phyloP scores from a whole-genome alignment of 257 asterid species.

The Przewalskia tangutica region DNA sequence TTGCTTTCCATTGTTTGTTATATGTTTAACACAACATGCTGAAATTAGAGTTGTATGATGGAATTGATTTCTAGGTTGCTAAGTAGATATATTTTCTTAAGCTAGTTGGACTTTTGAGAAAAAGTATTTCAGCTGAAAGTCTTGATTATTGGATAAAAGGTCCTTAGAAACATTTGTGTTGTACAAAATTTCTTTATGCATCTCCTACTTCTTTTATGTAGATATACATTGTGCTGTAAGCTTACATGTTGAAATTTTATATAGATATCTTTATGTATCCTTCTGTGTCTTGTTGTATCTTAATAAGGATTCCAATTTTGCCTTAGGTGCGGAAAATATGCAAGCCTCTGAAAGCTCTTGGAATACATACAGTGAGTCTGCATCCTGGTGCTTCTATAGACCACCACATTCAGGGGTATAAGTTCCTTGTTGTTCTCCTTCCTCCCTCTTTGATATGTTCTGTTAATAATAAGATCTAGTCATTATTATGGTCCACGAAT shows the following conservation, averaged over 20 bases:
- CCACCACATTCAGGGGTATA: constrained; percentile 72
- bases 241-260: not conserved
- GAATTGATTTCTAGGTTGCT: not conserved
- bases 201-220: not conserved
- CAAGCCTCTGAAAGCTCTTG: constrained; percentile 49
- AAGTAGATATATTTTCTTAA: not conserved
- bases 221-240: not conserved
- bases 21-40: not conserved
- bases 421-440: not conserved
- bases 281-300: not conserved
- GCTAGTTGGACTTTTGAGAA: not conserved
- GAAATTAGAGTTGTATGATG: not conserved
- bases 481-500: not conserved
- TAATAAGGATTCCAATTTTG: constrained; percentile 5
- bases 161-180: not conserved
- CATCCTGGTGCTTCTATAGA: constrained; percentile 79
- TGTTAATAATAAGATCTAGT: not conserved
- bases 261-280: not conserved
- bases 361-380: constrained; percentile 63
- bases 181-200: not conserved
- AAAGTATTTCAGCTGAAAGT: not conserved
- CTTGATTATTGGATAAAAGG: not conserved
- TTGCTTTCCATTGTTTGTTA: not conserved
- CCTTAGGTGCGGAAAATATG: constrained; percentile 56
- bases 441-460: not conserved